These are phyloP conservation scores for Monosporascus sp. DNA, from an alignment of 2,329 filamentous ascomycete species.

Conservation along the genomic window DNA sequence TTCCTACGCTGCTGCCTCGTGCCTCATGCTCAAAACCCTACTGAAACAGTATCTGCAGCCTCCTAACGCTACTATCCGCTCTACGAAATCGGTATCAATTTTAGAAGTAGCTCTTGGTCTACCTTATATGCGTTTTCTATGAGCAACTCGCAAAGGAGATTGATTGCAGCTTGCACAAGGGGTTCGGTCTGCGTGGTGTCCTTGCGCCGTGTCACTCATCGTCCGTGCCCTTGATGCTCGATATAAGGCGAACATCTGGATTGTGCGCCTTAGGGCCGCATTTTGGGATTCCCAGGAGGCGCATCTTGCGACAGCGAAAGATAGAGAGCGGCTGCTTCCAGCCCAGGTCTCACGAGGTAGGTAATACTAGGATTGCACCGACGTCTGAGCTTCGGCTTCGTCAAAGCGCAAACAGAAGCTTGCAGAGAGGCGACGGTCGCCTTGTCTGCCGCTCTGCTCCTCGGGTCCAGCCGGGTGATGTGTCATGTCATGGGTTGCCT, in stretches of 20 bases:
- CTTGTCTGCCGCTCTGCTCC: background rate
- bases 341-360: background rate
- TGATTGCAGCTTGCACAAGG: too few relatives aligned
- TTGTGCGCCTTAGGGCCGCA: too few relatives aligned
- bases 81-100: too few relatives aligned
- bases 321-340: background rate
- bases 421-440: background rate
- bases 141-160: too few relatives aligned
- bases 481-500: background rate
- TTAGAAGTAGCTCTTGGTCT: background rate
- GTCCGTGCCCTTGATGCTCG: too few relatives aligned
- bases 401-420: background rate
- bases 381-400: background rate
- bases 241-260: too few relatives aligned
- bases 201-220: background rate
- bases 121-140: background rate
- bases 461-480: background rate
- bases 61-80: too few relatives aligned
- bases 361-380: background rate
- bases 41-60: background rate
- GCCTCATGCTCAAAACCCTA: background rate
- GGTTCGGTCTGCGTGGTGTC: background rate
- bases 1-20: background rate
- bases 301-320: background rate
- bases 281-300: background rate